Conservation (phyloP, 176 grass and related monocot genomes). For the Melocanna baccifera region DNA sequence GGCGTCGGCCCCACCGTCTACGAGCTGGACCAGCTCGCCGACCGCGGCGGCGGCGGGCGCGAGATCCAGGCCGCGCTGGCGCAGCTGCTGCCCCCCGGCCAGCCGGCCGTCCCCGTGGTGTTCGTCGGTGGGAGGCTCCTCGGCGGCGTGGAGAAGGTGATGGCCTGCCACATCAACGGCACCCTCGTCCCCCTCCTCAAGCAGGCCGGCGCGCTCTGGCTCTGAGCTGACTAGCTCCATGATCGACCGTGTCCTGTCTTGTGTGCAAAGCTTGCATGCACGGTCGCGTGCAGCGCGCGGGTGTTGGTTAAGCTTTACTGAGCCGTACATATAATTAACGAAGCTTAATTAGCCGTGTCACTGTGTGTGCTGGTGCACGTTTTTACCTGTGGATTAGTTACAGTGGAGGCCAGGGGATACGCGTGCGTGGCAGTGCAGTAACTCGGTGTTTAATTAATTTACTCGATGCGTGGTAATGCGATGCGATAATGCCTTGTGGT, state of each 20-base stretch:
- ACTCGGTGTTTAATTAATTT: not conserved
- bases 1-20: constrained; percentile 85
- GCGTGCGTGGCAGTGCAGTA: not conserved
- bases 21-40: constrained; percentile 72
- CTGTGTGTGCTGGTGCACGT: not conserved
- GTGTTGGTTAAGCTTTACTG: not conserved
- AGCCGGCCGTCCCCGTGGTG: constrained; percentile 61
- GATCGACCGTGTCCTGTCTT: not conserved
- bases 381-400: not conserved
- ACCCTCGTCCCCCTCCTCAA: constrained; percentile 96
- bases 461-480: not conserved
- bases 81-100: constrained; percentile 42
- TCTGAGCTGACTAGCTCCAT: constrained; percentile 36
- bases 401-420: not conserved
- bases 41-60: not conserved
- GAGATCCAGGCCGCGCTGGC: constrained; percentile 79
- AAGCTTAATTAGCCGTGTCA: not conserved
- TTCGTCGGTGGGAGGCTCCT: constrained; percentile 90
- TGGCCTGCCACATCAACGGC: constrained; percentile 97
- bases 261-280: not conserved
- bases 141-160: constrained; percentile 87
- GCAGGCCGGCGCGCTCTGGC: constrained; percentile 98
- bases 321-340: constrained; percentile 40
- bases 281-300: not conserved
- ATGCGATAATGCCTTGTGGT: not conserved